phyloP scores from a whole-genome alignment of 1,284 basidiomycete species.

The Cutaneotrichosporon sp. region DNA sequence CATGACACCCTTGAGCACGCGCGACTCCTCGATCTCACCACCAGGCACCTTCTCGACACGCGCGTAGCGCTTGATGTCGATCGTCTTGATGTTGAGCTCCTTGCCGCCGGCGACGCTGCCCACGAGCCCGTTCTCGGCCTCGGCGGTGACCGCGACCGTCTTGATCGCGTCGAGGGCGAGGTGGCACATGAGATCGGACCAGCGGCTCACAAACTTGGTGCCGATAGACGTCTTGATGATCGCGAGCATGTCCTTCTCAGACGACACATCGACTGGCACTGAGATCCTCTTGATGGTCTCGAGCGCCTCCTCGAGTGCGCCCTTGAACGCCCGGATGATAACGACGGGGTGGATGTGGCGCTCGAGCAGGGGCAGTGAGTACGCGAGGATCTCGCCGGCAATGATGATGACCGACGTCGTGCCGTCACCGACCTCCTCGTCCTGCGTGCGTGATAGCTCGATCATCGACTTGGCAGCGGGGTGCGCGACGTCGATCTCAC shows the following conservation, averaged over 20 bases:
- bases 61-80: constrained; percentile 97
- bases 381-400: constrained; percentile 41
- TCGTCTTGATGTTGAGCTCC: constrained; percentile 66
- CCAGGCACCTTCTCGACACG: constrained; percentile 97
- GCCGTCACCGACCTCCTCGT: constrained; percentile 97
- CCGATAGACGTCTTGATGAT: constrained; percentile 98
- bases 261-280: constrained; percentile 80
- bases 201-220: constrained; percentile 96
- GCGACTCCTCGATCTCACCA: constrained; percentile 91
- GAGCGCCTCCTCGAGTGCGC: constrained; percentile 86
- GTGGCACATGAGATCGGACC: constrained; percentile 96
- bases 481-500: constrained; percentile 97
- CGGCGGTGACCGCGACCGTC: constrained; percentile 65
- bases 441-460: constrained; percentile 91
- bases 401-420: constrained; percentile 94
- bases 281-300: constrained; percentile 75
- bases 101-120: constrained; percentile 52
- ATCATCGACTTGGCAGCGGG: constrained; percentile 99
- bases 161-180: constrained; percentile 90
- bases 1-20: constrained; percentile 88
- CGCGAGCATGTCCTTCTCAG: constrained; percentile 89
- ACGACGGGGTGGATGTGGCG: constrained; percentile 97
- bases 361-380: constrained; percentile 66
- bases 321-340: constrained; percentile 97
- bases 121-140: constrained; percentile 49